Evolutionary conservation across 2,329 filamentous ascomycete species (phyloP), one percentile per base, ranked within the genome.

Genomic region (Aureobasidium sp.): DNA sequence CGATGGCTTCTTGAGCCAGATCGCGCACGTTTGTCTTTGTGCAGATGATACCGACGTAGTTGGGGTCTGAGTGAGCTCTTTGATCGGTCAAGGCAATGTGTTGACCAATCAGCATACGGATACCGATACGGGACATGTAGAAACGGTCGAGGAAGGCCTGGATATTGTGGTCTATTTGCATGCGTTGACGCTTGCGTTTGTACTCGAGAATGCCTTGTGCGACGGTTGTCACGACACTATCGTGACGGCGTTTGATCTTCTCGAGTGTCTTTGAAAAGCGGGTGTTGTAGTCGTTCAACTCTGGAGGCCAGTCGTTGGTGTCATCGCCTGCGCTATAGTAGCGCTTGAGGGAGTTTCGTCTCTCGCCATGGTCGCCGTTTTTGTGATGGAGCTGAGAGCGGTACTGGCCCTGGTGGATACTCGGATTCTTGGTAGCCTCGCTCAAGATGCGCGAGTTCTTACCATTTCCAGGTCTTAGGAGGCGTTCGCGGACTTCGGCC

Each of bases 71-170:
- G 67, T 91, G 86, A 69, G 94, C 88, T 69, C 87, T 89, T 77
- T 97, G 92, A 74, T 97, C 93, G 6, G 92, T 96, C 63, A 99
- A 81, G 63, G 94, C 94, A 70, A 99, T 96, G 79, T 99, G 94
- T 75, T 99, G 94, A 59, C 94, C 94, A 69, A 99, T 97, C 55
- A 99, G 86, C 94, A 99, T 99, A 69, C 94, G 90, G 68, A 99
- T 99, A 67, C 94, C 94, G 71, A 99, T 99, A 65, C 94, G 90
- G 48, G 92, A 97, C 94, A 99, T 99, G 81, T 99, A 99, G 77
- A 99, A 99, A 63, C 94, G 90, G 77, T 99, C 94, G 67, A 99
- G 85, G 80, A 99, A 99, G 61, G 91, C 88, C 75, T 99, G 94
- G 63, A 99, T 97, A 69, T 92, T 95, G 73, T 92, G 88, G 77